phyloP scores from a whole-genome alignment of 345 rosid genomes.

The Raphanus raphanistrum region DNA sequence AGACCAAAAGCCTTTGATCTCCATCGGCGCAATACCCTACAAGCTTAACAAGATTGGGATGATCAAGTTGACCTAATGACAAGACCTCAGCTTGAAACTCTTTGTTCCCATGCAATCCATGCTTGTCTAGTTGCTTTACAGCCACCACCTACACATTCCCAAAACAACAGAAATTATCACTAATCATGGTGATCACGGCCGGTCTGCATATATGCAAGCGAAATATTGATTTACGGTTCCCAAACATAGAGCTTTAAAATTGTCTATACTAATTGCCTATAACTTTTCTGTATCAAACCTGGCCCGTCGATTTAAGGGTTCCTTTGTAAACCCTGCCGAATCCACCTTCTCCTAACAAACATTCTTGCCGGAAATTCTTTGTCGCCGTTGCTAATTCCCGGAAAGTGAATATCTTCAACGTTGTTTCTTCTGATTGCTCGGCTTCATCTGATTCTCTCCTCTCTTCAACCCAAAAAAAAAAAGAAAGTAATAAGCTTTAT shows the following conservation, averaged over 20 bases:
- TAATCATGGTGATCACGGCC: not conserved
- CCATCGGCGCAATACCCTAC: slow-evolving; percentile 74
- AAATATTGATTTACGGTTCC: not conserved
- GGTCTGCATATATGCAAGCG: not conserved
- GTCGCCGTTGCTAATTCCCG: slow-evolving; percentile 78
- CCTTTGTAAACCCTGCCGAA: slow-evolving; percentile 81
- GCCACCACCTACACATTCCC: slow-evolving; percentile 53
- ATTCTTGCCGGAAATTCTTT: slow-evolving; percentile 67
- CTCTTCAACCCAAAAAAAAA: slow-evolving; percentile 10
- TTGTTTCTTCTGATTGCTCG: slow-evolving; percentile 20
- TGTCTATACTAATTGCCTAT: not conserved
- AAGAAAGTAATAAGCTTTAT: not conserved
- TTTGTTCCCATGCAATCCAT: slow-evolving; percentile 56
- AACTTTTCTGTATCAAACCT: slow-evolving; percentile 40
- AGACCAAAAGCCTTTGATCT: slow-evolving; percentile 69
- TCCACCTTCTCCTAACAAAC: slow-evolving; percentile 78
- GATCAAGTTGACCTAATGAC: slow-evolving; percentile 47
- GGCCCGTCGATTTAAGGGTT: slow-evolving; percentile 48
- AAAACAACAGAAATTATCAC: not conserved
- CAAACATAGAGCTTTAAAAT: not conserved
- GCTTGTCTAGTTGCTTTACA: slow-evolving; percentile 69
- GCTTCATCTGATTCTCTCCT: slow-evolving; percentile 8
- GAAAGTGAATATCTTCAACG: slow-evolving; percentile 43
- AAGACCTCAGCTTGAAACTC: slow-evolving; percentile 59
- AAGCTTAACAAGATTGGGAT: slow-evolving; percentile 56